phyloP scores from a whole-genome alignment of 2,329 filamentous ascomycete species.

The Penicillium hesseltinei region DNA sequence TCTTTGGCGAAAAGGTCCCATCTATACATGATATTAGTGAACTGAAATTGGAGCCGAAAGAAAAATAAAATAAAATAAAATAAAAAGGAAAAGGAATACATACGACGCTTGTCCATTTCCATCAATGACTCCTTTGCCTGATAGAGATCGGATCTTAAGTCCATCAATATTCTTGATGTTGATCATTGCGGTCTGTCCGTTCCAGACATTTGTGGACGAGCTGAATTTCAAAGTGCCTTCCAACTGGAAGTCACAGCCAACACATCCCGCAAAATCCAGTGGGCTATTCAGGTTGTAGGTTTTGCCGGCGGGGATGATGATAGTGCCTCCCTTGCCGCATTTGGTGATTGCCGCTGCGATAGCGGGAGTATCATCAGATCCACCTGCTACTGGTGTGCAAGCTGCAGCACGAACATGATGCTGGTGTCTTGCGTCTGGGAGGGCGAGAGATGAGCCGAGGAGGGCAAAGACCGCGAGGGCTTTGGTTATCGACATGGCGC shows the following conservation, averaged over 20 bases:
- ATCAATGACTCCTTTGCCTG: conserved; percentile 46
- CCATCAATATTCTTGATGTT: conserved; percentile 39
- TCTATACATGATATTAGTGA: conserved; percentile 9
- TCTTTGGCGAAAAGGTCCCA: conserved; percentile 44
- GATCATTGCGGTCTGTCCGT: conserved; percentile 43
- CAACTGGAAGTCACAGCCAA: conserved; percentile 47
- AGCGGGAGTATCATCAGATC: conserved; percentile 46
- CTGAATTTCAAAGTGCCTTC: conserved; percentile 46
- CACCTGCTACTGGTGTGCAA: conserved; percentile 35
- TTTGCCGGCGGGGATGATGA: conserved; percentile 43
- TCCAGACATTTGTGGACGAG: conserved; percentile 44
- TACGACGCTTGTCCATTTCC: conserved; percentile 48
- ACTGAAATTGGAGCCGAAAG: not conserved
- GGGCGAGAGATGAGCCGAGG: conserved; percentile 4
- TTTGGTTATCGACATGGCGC: conserved; percentile 1
- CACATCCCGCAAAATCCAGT: conserved; percentile 44
- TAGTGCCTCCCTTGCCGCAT: conserved; percentile 47
- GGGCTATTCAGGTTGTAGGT: conserved; percentile 48
- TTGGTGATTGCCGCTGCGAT: conserved; percentile 43
- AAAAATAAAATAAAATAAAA: too few relatives aligned
- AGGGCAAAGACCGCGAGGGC: conserved; percentile 6
- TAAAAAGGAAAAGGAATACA: not conserved
- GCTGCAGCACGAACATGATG: conserved; percentile 23
- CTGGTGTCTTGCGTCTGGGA: not conserved
- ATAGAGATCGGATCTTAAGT: conserved; percentile 42